Evolutionary conservation across 2,329 filamentous ascomycete species (phyloP), one percentile per base, ranked within the genome.

Genomic region (Claviceps purpurea): DNA sequence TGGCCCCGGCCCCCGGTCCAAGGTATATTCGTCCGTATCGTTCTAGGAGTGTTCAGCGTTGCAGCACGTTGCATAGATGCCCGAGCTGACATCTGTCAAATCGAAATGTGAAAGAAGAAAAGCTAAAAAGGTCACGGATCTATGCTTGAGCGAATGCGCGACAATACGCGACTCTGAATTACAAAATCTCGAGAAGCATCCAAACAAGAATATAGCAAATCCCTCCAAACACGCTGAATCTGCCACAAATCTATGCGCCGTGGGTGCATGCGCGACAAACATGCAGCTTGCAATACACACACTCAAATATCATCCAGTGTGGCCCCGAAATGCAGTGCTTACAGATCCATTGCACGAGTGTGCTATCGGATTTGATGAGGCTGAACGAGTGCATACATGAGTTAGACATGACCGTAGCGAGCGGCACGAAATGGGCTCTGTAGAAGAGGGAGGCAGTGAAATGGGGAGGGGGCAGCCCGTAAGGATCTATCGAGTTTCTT

Each of bases 241-340:
- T 20, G 10, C 8, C 24, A 39, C 16, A 22, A 8, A 43, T 43
- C 40, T 54, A 67, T 47, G 58, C 59, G 46, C 61, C 57, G 50
- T 77, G 70, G 47, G 74, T 73, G 63, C 82, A 85, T 26, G 72
- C 67, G 50, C 79, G 72, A 64, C 82, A 85, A 34, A 77, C 74
- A 66, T 84, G 81, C 49, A 83, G 68, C 64, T 81, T 81, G 75
- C 82, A 86, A 64, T 82, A 83, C 55, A 74, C 72, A 68, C 82
- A 86, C 65, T 85, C 79, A 57, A 77, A 85, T 60, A 86, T 85
- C 66, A 76, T 77, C 78, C 80, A 84, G 65, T 81, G 77, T 50
- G 81, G 81, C 1, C 81, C 81, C 2, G 76, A 77, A 55, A 79
- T 75, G 63, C 82, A 85, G 60, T 82, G 68, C 54, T 77, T 74